Percentiles rank a stretch among this genome's conserved stretches.
phyloP scores from a whole-genome alignment of 2,329 filamentous ascomycete species.

The Beauveria caledonica region DNA sequence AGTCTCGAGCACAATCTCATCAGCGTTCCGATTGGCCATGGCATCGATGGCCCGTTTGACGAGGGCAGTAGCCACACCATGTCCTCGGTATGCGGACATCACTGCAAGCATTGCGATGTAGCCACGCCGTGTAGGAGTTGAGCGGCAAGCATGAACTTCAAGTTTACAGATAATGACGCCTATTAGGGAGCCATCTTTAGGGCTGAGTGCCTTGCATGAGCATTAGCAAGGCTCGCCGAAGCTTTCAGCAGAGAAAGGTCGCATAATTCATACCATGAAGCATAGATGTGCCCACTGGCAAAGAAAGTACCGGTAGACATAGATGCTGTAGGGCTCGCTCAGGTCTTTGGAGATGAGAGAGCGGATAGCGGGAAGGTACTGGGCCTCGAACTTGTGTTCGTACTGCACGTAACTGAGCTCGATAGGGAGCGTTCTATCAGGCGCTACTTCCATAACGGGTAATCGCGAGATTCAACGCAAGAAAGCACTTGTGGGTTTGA shows the following conservation, averaged over 20 bases:
- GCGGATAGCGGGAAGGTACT: conserved; percentile 77
- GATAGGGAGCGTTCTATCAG: conserved; percentile 28
- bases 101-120: conserved; percentile 99
- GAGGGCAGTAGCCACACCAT: conserved; percentile 79
- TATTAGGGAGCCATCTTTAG: conserved; percentile 56
- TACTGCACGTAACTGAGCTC: conserved; percentile 55
- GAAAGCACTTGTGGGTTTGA: not conserved
- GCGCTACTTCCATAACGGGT: conserved; percentile 23
- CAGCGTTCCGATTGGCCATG: conserved; percentile 76
- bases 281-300: conserved; percentile 98
- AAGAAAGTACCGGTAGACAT: conserved; percentile 96
- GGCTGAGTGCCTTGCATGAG: conserved; percentile 45
- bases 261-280: conserved; percentile 60
- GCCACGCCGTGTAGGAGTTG: conserved; percentile 64
- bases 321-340: conserved; percentile 97
- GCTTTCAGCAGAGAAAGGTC: conserved; percentile 9
- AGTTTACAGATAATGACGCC: conserved; percentile 94
- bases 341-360: conserved; percentile 92
- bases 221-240: not conserved
- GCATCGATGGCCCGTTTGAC: conserved; percentile 87
- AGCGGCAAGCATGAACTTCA: conserved; percentile 79
- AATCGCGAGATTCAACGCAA: not conserved
- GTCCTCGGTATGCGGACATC: conserved; percentile 66
- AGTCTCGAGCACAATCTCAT: conserved; percentile 93
- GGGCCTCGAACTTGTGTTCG: conserved; percentile 49